Base-by-base conservation (phyloP, 2,329 filamentous ascomycete genomes). In the Calcarisporium arbuscula region DNA sequence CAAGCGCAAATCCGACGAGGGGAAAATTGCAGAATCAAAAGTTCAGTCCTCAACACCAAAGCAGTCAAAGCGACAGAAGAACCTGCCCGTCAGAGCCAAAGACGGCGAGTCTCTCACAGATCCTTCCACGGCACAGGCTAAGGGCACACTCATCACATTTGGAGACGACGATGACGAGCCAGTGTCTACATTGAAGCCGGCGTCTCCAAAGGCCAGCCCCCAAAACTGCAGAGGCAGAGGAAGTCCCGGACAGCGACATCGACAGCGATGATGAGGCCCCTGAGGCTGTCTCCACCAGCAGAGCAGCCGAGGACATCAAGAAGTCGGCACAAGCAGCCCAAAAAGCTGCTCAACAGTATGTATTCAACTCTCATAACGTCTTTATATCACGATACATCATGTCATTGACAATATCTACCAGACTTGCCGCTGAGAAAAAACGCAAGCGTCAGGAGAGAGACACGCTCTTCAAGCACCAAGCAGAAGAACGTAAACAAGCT, bases 381-480 rank as follows among this genome's bases (percentile, higher is more conserved):
- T 8, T 21, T 6, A 18, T n/a, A 17, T 21, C 14, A n/a, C 15
- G 8, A 26, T 19, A 17, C 12, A 30, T 34, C 26, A 19, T 28
- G 30, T 30, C 29, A 3, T 21, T 5, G 9, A 9, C 18, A 11
- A 21, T 19, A n/a, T 12, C 31, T 2, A 18, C 14, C 35, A 77
- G 73, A 47, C 63, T 71, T 59, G 65, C 64, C 4, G 66, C 67
- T 9, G 60, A 59, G 6, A 57, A 68, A 42, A 77, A 73, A 54
- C 62, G 64, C 34, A 77, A 74, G 56, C 69, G 74, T 22, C 68
- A 74, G 49, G 65, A 72, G 51, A 65, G 68, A 36, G 71, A 76
- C 48, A 59, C 61, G 16, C 60, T 68, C 17, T 63, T 77, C 49
- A 75, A 74, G 52, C 59, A 70, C 35, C 74, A 78, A 53, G 72